phyloP scores from a whole-genome alignment of 1,139 yeast genomes.

The Hyphopichia burtonii region DNA sequence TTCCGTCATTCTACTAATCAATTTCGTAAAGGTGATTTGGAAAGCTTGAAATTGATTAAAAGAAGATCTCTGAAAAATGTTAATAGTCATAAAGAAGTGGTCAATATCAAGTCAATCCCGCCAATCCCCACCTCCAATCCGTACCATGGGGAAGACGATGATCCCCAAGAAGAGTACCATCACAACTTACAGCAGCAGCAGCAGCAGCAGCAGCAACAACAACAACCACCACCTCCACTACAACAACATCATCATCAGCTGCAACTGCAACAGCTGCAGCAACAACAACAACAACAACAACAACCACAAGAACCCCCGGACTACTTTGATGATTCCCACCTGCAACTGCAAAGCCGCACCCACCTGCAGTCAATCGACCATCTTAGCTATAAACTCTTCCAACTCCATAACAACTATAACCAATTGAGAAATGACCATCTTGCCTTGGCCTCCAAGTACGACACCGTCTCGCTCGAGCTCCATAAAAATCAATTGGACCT shows the following conservation, averaged over 20 bases:
- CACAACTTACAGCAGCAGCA: not conserved
- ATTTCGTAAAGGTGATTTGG: conserved; percentile 64
- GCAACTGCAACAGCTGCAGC: not conserved
- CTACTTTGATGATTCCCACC: not conserved
- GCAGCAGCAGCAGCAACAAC: not conserved
- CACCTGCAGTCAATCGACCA: conserved; percentile 6
- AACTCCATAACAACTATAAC: conserved; percentile 36
- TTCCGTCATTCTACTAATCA: conserved; percentile 66
- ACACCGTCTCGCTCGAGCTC: conserved; percentile 44
- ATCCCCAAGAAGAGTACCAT: conserved; percentile 2
- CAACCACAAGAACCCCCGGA: not conserved
- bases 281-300: conserved; percentile 2
- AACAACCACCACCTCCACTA: not conserved
- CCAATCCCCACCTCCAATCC: conserved; percentile 9
- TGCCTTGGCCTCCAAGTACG: conserved; percentile 41
- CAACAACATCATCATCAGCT: not conserved
- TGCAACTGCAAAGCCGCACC: conserved; percentile 1
- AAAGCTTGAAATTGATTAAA: conserved; percentile 56
- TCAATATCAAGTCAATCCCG: conserved; percentile 24
- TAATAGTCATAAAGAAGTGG: conserved; percentile 41
- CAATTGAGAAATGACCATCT: conserved; percentile 37
- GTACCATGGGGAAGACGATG: not conserved
- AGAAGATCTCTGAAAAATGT: conserved; percentile 61
- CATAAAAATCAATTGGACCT: conserved; percentile 49
- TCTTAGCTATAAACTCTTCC: conserved; percentile 34